phyloP scores from a whole-genome alignment of 768 basidiomycete genomes.

The Lactarius quietus region DNA sequence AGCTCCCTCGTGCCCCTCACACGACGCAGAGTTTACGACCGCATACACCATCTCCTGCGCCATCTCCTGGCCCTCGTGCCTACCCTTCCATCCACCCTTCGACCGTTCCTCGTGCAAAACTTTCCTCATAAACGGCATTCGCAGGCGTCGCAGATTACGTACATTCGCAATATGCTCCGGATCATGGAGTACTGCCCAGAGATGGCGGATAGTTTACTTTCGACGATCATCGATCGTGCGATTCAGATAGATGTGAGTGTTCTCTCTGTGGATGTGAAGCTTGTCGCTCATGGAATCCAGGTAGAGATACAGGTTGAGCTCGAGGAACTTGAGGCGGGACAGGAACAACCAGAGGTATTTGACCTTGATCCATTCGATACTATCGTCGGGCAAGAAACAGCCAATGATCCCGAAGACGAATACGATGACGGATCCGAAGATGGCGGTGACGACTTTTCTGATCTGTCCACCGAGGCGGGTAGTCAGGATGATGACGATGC shows the following conservation, averaged over 20 bases:
- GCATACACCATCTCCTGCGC: conserved; percentile 80
- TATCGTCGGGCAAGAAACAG: conserved; percentile 73
- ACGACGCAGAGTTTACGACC: conserved; percentile 77
- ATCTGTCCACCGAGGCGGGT: conserved; percentile 69
- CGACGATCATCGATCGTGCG: conserved; percentile 87
- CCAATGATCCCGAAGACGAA: conserved; percentile 50
- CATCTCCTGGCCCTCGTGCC: conserved; percentile 90
- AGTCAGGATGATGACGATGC: conserved; percentile 45
- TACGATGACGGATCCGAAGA: conserved; percentile 47
- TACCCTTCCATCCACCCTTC: conserved; percentile 82
- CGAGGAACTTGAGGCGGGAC: conserved; percentile 77
- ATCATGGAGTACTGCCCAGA: conserved; percentile 87
- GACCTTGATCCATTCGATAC: conserved; percentile 84
- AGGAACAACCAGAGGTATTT: conserved; percentile 57
- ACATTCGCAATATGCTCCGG: conserved; percentile 83
- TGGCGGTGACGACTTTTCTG: conserved; percentile 52
- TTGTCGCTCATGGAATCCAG: conserved; percentile 37
- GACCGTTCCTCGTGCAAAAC: conserved; percentile 75
- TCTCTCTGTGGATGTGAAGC: neutral
- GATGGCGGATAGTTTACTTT: conserved; percentile 76
- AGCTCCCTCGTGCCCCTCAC: conserved; percentile 69
- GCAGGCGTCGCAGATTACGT: conserved; percentile 75
- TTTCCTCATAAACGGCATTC: conserved; percentile 95
- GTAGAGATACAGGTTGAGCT: conserved; percentile 97
- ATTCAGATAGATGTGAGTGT: conserved; percentile 83